phyloP scores from a whole-genome alignment of 2,329 filamentous ascomycete genomes.

The Colletotrichum orchidophilum region DNA sequence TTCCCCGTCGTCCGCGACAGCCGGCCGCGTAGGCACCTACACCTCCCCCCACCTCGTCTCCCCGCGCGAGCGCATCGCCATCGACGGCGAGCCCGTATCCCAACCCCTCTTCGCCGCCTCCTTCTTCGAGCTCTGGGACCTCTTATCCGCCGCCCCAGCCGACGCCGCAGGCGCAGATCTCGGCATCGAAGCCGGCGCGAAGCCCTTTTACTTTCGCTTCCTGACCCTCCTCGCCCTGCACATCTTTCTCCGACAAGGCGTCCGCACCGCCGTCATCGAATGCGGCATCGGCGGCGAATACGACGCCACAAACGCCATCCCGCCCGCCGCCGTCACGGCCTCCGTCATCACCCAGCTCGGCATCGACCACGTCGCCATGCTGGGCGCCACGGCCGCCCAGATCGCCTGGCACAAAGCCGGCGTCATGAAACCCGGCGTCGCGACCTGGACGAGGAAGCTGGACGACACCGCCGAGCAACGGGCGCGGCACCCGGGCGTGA shows the following conservation, averaged over 20 bases:
- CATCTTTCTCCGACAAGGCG: constrained; percentile 69
- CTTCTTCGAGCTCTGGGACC: constrained; percentile 75
- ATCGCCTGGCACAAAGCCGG: constrained; percentile 82
- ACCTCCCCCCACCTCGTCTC: constrained; percentile 77
- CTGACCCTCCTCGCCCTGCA: constrained; percentile 75
- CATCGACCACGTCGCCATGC: constrained; percentile 72
- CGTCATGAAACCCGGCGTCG: constrained; percentile 69
- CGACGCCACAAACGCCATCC: constrained; percentile 74
- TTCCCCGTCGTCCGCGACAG: not conserved
- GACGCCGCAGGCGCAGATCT: constrained; percentile 37
- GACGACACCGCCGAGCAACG: too few species aligned
- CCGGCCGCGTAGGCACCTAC: constrained; percentile 74
- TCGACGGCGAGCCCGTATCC: constrained; percentile 67
- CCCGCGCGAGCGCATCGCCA: constrained; percentile 73
- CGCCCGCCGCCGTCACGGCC: constrained; percentile 57
- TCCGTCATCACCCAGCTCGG: constrained; percentile 73
- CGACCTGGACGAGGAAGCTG: constrained; percentile 53
- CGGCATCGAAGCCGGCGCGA: constrained; percentile 45
- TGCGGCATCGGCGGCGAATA: constrained; percentile 74
- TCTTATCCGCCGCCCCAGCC: constrained; percentile 50
- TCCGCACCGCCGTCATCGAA: constrained; percentile 72
- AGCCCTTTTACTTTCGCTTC: constrained; percentile 68
- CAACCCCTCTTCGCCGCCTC: constrained; percentile 69
- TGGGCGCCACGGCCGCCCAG: constrained; percentile 70
- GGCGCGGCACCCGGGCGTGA: constrained; percentile 48